These are phyloP conservation scores for Rhamnella rubrinervis DNA, from an alignment of 331 rosid species.

Conservation along the genomic window DNA sequence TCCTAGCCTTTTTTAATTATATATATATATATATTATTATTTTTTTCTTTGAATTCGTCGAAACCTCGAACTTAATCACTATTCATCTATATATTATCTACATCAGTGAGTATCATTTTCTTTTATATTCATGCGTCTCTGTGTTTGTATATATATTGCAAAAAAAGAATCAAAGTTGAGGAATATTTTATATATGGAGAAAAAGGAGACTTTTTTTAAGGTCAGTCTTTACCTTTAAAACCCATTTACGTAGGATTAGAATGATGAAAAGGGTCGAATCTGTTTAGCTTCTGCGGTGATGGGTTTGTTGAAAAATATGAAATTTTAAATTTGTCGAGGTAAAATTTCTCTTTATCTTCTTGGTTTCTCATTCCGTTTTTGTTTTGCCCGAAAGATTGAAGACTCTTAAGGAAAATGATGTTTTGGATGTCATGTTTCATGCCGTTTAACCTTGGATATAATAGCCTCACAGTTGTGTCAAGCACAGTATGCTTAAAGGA, in stretches of 20 bases:
- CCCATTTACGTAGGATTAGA: neutral
- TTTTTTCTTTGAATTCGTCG: neutral
- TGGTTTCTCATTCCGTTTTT: neutral
- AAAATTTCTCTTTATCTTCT: neutral
- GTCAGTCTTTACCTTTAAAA: neutral
- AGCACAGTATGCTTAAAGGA: neutral
- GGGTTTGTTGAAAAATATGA: neutral
- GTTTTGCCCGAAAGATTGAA: constrained; percentile 3
- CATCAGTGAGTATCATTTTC: constrained; percentile 11
- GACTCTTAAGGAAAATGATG: neutral
- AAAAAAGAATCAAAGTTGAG: neutral
- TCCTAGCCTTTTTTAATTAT: neutral
- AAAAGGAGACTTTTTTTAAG: neutral
- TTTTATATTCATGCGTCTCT: neutral
- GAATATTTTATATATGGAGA: too few relatives aligned
- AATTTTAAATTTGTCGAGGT: neutral
- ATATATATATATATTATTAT: neutral
- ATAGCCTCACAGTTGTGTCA: neutral
- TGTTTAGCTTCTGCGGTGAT: neutral
- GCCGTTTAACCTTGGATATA: neutral
- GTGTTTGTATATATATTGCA: neutral
- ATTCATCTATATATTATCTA: neutral
- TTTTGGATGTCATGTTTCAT: neutral
- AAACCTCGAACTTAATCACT: neutral
- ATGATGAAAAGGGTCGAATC: constrained; percentile 3